Base-by-base conservation (phyloP, 306 rosid species). In the Cicer pinnatifidum region DNA sequence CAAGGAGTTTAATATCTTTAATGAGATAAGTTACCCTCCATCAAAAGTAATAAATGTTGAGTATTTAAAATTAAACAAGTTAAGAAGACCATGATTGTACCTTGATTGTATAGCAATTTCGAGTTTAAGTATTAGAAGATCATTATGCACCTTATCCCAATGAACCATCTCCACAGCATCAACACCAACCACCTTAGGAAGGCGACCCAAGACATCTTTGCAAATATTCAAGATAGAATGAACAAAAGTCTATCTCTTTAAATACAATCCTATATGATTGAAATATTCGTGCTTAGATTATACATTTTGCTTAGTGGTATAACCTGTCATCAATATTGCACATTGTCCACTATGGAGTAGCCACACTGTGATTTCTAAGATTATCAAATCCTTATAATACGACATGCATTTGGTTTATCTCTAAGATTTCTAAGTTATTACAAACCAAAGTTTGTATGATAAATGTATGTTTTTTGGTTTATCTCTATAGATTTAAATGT, bases 161-260 rank as follows among this genome's bases (percentile, higher is more conserved):
- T 91, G 95, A 83, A 97, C 99, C 99, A 94, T 89, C 89, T 94
- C 99, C 78, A 94, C 99, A 23, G 91, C 91, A 88, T 94, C 99
- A 56, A 94, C 80, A 63, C 97, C 97, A 82, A 91, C 92, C 80
- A 94, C 93, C 86, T 94, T 94, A 48, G 99, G 99, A 76, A 91
- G 85, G 77, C 91, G 97, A 63, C 86, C 96, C 67, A 91, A 8
- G 54, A 81, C 80, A 79, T 91, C 99, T 82, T 90, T 91, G 90
- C 95, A 91, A 63, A 86, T 83, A 82, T 89, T 94, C 66, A 94
- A 84, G 77, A 91, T 81, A 77, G 82, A 61, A 69, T 75, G 69
- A 76, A 69, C 51, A 68, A 67, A 17, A 66, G 11, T 76, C 51
- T 51, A 39, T 61, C 76, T 59, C 73, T 61, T 46, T n/a, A 16